phyloP scores from a whole-genome alignment of 352 stramenopile genomes.

The Globisporangium sylvaticum region DNA sequence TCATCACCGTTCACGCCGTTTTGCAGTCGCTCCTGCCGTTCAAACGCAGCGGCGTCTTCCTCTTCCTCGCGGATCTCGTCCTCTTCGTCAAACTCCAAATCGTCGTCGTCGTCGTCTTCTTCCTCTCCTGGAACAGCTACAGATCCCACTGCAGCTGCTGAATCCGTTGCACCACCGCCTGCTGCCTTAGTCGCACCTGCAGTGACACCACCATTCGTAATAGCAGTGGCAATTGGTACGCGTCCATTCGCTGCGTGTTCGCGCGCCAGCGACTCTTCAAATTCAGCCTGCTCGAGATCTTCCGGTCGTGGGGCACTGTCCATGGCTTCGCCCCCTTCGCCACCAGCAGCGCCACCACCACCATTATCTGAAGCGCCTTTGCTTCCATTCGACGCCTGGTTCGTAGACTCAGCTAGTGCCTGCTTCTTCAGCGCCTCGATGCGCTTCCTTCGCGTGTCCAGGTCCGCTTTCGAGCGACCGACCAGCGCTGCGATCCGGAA shows the following conservation, averaged over 20 bases:
- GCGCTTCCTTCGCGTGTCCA: conserved; percentile 57
- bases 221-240: background rate
- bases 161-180: background rate
- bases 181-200: background rate
- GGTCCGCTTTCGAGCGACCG: conserved; percentile 59
- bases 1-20: background rate
- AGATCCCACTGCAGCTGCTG: conserved; percentile 12
- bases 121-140: background rate
- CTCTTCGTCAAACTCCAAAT: conserved; percentile 30
- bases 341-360: background rate
- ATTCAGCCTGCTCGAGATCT: conserved; percentile 30
- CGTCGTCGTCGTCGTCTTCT: conserved; percentile 32
- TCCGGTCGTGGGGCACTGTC: conserved; percentile 12
- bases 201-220: background rate
- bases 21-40: conserved; percentile 13
- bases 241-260: conserved; percentile 13
- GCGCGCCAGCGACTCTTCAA: conserved; percentile 33
- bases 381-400: conserved; percentile 34
- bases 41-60: conserved; percentile 5
- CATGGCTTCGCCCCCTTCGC: conserved; percentile 11
- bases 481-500: conserved; percentile 70
- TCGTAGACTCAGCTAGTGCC: conserved; percentile 49
- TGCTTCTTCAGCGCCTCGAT: conserved; percentile 77
- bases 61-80: conserved; percentile 20
- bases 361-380: conserved; percentile 12